Conservation (phyloP, 352 stramenopile species). For the Plasmopara halstedii region DNA sequence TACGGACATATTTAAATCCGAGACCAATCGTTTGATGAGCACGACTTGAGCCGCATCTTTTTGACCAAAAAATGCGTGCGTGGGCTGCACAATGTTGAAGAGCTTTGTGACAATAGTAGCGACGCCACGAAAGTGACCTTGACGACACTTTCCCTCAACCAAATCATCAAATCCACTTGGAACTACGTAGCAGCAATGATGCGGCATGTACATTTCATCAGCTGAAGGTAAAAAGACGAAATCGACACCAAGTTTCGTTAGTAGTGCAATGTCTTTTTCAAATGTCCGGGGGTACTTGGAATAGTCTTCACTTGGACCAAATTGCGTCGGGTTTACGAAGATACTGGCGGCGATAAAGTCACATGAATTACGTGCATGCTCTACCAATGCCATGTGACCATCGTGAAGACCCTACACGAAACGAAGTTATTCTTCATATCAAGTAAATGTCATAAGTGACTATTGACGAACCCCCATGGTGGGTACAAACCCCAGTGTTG, state of each 20-base stretch:
- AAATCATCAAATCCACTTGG: conserved; percentile 93
- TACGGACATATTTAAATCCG: conserved; percentile 95
- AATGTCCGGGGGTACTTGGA: conserved; percentile 97
- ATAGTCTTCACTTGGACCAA: conserved; percentile 97
- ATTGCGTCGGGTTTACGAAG: conserved; percentile 99
- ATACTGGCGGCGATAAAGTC: conserved; percentile 94
- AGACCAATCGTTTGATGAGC: conserved; percentile 92
- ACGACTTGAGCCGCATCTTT: conserved; percentile 98
- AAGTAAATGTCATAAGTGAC: too few species aligned
- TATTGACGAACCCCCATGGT: conserved; percentile 93
- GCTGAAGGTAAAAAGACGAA: conserved; percentile 82
- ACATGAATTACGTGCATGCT: conserved; percentile 83
- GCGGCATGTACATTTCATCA: conserved; percentile 82
- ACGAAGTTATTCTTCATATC: too few species aligned
- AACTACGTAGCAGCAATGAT: conserved; percentile 88
- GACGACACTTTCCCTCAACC: conserved; percentile 87
- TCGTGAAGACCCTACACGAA: conserved; percentile 93
- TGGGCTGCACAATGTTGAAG: conserved; percentile 97
- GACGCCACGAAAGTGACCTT: conserved; percentile 98
- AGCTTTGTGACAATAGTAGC: conserved; percentile 98
- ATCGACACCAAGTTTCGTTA: conserved; percentile 86
- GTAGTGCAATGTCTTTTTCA: conserved; percentile 86
- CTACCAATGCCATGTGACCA: conserved; percentile 90
- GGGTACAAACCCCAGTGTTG: conserved; percentile 94
- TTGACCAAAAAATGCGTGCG: conserved; percentile 97